Percentiles rank a stretch among this genome's conserved stretches.
Evolutionary conservation across 1,139 yeast species (phyloP).

Genomic region (Candida tunisiensis): DNA sequence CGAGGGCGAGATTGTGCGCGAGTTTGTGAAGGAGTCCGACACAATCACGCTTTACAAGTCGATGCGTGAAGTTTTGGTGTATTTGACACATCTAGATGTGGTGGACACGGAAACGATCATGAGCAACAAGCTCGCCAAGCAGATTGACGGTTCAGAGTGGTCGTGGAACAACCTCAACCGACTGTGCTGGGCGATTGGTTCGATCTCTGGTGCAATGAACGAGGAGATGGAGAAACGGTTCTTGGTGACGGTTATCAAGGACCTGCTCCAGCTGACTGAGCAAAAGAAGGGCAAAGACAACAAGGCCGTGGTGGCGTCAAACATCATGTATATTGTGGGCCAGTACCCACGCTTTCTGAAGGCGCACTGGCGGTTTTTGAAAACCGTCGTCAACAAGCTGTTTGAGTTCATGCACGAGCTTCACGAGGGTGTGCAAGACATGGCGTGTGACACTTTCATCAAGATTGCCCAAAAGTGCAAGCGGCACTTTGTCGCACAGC

Average conservation of each 20-base stretch:
- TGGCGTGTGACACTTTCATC: constrained; percentile 98
- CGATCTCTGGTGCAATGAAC: constrained; percentile 96
- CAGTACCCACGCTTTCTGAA: constrained; percentile 94
- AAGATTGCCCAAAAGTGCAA: constrained; percentile 92
- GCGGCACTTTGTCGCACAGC: constrained; percentile 82
- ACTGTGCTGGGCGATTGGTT: constrained; percentile 98
- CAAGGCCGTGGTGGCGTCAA: constrained; percentile 97
- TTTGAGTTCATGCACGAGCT: constrained; percentile 99
- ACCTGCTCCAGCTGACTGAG: constrained; percentile 77
- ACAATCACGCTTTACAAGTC: constrained; percentile 90
- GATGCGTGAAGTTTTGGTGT: constrained; percentile 90
- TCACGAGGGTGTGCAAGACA: constrained; percentile 98
- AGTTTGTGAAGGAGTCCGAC: constrained; percentile 91
- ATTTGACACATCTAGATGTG: constrained; percentile 88
- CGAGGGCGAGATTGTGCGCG: constrained; percentile 97
- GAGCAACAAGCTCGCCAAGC: constrained; percentile 81
- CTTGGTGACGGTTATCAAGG: constrained; percentile 83
- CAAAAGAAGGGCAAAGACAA: constrained; percentile 95
- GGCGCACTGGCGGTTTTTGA: constrained; percentile 95
- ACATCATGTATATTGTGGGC: constrained; percentile 98
- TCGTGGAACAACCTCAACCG: constrained; percentile 97
- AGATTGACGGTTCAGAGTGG: constrained; percentile 96
- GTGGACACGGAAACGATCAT: constrained; percentile 86
- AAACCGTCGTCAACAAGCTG: constrained; percentile 86
- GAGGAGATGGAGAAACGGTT: constrained; percentile 95